phyloP scores from a whole-genome alignment of 441 rosid genomes.

The Pelargonium citronellum region DNA sequence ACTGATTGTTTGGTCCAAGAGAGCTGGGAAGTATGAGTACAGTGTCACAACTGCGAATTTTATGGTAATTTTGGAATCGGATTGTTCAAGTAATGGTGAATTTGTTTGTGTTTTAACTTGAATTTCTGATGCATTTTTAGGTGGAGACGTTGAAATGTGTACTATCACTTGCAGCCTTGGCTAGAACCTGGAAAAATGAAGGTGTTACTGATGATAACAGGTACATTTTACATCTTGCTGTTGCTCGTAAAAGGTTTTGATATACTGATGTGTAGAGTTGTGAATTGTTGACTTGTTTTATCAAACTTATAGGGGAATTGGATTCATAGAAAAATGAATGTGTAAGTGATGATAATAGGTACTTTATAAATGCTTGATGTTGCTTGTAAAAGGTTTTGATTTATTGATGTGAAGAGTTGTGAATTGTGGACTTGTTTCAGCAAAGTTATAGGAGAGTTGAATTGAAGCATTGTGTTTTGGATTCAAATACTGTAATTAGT shows the following conservation, averaged over 20 bases:
- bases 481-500: no score
- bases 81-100: not conserved
- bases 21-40: constrained; percentile 94
- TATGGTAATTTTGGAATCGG: constrained; percentile 37
- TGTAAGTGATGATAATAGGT: no score
- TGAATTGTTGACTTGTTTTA: not conserved
- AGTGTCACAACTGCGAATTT: constrained; percentile 95
- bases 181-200: constrained; percentile 66
- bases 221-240: constrained; percentile 24
- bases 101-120: not conserved
- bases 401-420: no score
- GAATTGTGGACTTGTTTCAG: no score
- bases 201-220: constrained; percentile 90
- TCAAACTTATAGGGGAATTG: not conserved
- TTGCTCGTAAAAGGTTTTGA: not conserved
- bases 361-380: no score
- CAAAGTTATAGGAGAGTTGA: no score
- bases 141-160: constrained; percentile 91
- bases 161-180: constrained; percentile 75
- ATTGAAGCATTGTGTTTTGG: no score
- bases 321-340: no score
- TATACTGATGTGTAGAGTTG: not conserved
- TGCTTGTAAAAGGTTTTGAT: no score
- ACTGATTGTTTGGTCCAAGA: constrained; percentile 92
- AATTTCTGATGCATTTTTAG: constrained; percentile 31